Base-by-base conservation (phyloP, 441 rosid genomes). In the Theobroma grandiflorum region DNA sequence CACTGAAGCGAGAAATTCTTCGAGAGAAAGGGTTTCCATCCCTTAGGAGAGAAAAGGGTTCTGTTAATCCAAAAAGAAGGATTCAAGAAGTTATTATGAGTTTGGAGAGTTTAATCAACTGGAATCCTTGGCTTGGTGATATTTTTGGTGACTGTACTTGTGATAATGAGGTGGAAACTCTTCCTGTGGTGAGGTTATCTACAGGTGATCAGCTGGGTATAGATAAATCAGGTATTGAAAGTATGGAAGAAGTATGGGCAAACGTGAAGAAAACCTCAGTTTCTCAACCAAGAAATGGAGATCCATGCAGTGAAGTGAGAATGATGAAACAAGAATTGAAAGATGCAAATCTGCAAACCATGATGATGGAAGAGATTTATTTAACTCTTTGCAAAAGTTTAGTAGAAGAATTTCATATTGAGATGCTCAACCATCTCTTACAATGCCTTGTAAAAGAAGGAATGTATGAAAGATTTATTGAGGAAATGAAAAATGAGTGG, bases 321-420 rank as follows among this genome's bases (percentile, higher is more conserved):
- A 72, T 67, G 49, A 76, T 88, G 77, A 77, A 72, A 63, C 83
- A 83, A 81, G 91, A 87, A 73, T 84, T 83, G 22, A 93, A 91
- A 75, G 90, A 85, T 74, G 63, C 68, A 62, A 73, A 80, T 72
- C 76, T 91, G 53, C 86, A 66, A 15, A 52, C 67, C n/a, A 22
- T 73, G 83, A 75, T 87, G 57, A 78, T 83, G 76, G 92, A 89
- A 57, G 88, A 87, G 70, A 89, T 77, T 61, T 86, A 83, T 81
- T 70, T 79, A 68, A 72, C 88, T 57, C 72, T 90, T 37, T 76
- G 89, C 50, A 81, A 74, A 85, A 80, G 93, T 74, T 45, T 81
- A n/a, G 3, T 77, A 6, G 40, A 77, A 55, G 89, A 83, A 74
- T 80, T 72, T 53, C 43, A 53, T 16, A 16, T 12, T 6, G 67